These are phyloP conservation scores for Phlyctochytrium arcticum DNA, from an alignment of 192 early-diverging fungal genomes.

Conservation along the genomic window DNA sequence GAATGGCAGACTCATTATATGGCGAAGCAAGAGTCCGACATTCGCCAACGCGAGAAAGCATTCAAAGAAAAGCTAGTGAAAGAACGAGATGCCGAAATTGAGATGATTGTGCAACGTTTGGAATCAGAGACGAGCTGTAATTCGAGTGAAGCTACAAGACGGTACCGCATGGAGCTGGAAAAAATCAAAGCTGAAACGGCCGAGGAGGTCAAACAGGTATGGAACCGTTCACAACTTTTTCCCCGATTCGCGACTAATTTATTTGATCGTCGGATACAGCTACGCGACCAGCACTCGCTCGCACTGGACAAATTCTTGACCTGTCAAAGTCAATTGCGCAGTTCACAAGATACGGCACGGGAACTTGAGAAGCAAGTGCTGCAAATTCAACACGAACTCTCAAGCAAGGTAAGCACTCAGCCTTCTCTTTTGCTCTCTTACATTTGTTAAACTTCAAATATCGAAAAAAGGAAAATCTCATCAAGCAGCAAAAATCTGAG, in stretches of 20 bases:
- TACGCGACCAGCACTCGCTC: constrained; percentile 47
- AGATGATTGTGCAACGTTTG: constrained; percentile 51
- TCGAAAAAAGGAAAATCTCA: constrained; percentile 31
- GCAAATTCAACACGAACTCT: constrained; percentile 35
- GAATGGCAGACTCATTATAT: constrained; percentile 50
- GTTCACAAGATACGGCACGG: constrained; percentile 26
- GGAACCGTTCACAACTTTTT: background rate
- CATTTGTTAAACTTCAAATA: no score
- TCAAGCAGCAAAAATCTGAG: constrained; percentile 43
- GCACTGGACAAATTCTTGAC: constrained; percentile 47
- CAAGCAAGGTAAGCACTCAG: constrained; percentile 26
- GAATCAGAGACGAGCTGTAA: constrained; percentile 49
- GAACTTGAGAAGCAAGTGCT: constrained; percentile 44
- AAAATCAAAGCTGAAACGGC: constrained; percentile 41
- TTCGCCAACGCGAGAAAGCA: constrained; percentile 44
- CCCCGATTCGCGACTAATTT: background rate
- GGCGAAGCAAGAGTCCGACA: constrained; percentile 44
- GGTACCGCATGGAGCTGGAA: constrained; percentile 52
- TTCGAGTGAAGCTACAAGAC: constrained; percentile 40
- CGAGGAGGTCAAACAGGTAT: constrained; percentile 49
- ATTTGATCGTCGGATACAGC: constrained; percentile 12
- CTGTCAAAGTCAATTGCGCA: constrained; percentile 25
- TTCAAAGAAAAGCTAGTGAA: constrained; percentile 52
- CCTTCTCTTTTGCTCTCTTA: background rate
- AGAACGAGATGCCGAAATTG: constrained; percentile 55